A percentile compares a stretch with the other conserved stretches of the same genome.
These are phyloP conservation scores for Cicer cuneatum DNA, from an alignment of 306 rosid genomes.

Conservation along the genomic window DNA sequence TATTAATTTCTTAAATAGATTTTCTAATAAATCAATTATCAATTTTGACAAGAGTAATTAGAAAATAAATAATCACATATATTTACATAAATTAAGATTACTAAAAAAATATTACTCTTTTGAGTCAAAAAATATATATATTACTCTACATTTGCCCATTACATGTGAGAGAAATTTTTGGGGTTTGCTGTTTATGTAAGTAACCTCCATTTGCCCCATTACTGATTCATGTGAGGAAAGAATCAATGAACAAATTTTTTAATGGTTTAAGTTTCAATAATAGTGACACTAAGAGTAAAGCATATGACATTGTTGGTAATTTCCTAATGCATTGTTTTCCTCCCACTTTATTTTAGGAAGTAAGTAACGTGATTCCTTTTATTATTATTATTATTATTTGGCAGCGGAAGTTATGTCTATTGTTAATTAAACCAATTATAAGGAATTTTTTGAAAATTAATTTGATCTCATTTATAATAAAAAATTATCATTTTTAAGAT, in stretches of 20 bases:
- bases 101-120: not conserved
- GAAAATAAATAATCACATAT: not conserved
- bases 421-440: conserved; percentile 36
- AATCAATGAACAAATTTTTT: conserved; percentile 54
- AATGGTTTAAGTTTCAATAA: conserved; percentile 53
- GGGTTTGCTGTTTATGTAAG: conserved; percentile 46
- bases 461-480: too few relatives aligned
- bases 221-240: conserved; percentile 59
- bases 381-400: conserved; percentile 33
- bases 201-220: conserved; percentile 45
- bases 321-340: conserved; percentile 39
- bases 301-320: conserved; percentile 52
- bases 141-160: conserved; percentile 2
- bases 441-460: too few relatives aligned
- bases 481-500: too few relatives aligned
- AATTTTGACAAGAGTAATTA: too few relatives aligned
- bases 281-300: conserved; percentile 52
- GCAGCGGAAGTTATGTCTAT: conserved; percentile 50
- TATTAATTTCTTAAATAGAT: too few relatives aligned
- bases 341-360: conserved; percentile 43
- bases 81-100: not conserved
- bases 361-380: conserved; percentile 46
- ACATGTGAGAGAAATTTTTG: conserved; percentile 53
- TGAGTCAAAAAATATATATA: too few relatives aligned
- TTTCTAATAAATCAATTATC: too few relatives aligned